Evolutionary conservation across 2,329 filamentous ascomycete species (phyloP).

Genomic region (Ciborinia camelliae): DNA sequence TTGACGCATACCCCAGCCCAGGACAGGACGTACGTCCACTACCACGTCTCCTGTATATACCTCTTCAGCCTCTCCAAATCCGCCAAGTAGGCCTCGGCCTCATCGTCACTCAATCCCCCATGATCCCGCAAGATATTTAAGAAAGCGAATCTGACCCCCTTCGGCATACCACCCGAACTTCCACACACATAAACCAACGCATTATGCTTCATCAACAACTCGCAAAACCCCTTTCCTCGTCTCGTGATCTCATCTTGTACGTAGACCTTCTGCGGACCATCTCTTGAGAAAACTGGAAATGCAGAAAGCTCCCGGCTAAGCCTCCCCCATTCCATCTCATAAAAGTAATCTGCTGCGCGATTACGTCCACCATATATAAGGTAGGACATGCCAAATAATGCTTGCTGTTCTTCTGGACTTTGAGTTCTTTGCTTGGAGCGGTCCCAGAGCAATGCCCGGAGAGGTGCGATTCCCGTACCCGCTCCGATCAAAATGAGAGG

Average conservation of each 20-base stretch:
- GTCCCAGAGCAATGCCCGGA: conserved; percentile 77
- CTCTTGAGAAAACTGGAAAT: conserved; percentile 67
- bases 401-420: conserved; percentile 24
- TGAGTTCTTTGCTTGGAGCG: conserved; percentile 43
- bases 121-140: conserved; percentile 54
- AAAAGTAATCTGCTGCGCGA: conserved; percentile 73
- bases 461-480: conserved; percentile 82
- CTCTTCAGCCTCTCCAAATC: conserved; percentile 58
- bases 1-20: background rate
- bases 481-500: conserved; percentile 75
- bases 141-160: conserved; percentile 63
- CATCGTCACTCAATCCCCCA: conserved; percentile 38
- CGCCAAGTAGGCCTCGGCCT: conserved; percentile 54
- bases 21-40: background rate
- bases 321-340: conserved; percentile 67
- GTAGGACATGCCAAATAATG: conserved; percentile 40
- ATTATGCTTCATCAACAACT: conserved; percentile 49
- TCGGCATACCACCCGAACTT: conserved; percentile 65
- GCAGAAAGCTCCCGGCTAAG: conserved; percentile 38
- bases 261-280: conserved; percentile 62
- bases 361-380: conserved; percentile 88
- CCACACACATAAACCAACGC: conserved; percentile 58
- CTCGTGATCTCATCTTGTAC: conserved; percentile 49
- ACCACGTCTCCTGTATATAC: conserved; percentile 72
- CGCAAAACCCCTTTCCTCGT: conserved; percentile 40